Conservation (phyloP, 306 rosid genomes). For the Cicer bijugum region DNA sequence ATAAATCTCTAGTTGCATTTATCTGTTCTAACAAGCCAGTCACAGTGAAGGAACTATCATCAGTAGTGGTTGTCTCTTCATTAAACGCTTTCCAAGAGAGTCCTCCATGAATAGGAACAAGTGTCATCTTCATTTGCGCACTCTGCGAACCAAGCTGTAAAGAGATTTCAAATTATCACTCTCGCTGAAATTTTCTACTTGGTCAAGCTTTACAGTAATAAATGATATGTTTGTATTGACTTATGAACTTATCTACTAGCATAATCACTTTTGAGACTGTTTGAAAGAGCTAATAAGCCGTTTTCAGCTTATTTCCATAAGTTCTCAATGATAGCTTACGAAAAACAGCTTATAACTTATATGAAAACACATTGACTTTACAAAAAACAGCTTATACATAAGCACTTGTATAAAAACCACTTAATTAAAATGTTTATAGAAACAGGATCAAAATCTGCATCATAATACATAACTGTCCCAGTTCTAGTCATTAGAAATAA, state of each 20-base stretch:
- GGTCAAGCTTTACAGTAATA: background rate
- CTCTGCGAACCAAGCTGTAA: conserved; percentile 84
- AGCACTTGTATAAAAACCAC: too few species aligned
- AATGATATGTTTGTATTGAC: background rate
- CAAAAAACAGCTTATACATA: too few species aligned
- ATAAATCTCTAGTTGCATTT: conserved; percentile 86
- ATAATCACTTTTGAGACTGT: too few species aligned
- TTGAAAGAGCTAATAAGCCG: too few species aligned
- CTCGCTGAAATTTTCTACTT: conserved; percentile 8
- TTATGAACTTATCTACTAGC: too few species aligned
- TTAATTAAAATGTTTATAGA: too few species aligned
- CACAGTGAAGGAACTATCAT: conserved; percentile 71
- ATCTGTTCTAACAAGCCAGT: conserved; percentile 89
- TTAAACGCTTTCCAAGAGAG: conserved; percentile 85
- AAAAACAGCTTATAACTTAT: too few species aligned
- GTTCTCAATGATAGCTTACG: too few species aligned
- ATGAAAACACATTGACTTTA: too few species aligned
- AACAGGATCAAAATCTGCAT: too few species aligned
- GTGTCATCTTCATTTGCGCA: conserved; percentile 85
- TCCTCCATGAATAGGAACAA: conserved; percentile 82
- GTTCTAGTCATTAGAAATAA: conserved; percentile 6
- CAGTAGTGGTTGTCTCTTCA: conserved; percentile 75
- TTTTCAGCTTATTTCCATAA: too few species aligned
- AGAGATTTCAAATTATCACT: conserved; percentile 33
- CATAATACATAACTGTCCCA: too few species aligned